Base-by-base conservation (phyloP, 305 asterid genomes). In the Caryopteris hybrid region DNA sequence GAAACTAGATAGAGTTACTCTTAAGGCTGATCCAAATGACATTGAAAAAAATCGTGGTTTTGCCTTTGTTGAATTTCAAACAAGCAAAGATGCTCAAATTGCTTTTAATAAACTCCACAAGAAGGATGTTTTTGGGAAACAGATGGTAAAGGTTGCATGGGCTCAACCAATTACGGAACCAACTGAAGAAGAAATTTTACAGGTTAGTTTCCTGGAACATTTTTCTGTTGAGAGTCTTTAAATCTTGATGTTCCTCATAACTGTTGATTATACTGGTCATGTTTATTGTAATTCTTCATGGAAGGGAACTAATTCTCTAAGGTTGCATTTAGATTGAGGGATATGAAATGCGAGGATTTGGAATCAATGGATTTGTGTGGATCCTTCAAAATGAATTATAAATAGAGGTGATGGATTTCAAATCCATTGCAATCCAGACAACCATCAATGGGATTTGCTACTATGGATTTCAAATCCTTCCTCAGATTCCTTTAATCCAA, bases 61-160 rank as follows among this genome's bases (percentile, higher is more conserved):
- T 68, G 90, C 91, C 64, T 86, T 86, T 76, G 77, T 90, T 80
- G 95, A 90, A 74, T 70, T 90, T 69, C 82, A 83, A 81, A 84
- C 94, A 58, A 68, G 68, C 63, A 88, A 76, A 77, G 86, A 79
- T 81, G 97, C 95, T 80, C 84, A 88, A 76, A 58, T 65, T 74
- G 97, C 95, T 71, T 83, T 80, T 46, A 61, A 61, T 57, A 86
- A 79, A 70, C 86, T 90, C 81, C 88, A 88, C 73, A 84, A 74
- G 76, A 76, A 78, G 68, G 82, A 80, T 61, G 57, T 51, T 65
- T 81, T 86, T 55, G 83, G 82, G 36, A 81, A 81, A 71, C 67
- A 39, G 73, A 77, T 66, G 68, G 72, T 90, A 34, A 83, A 74
- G 70, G 88, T 84, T 70, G 83, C 71, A 61, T 90, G 96, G 96